Conservation (phyloP, 306 rosid species). For the Cyclanthera cordifolia region DNA sequence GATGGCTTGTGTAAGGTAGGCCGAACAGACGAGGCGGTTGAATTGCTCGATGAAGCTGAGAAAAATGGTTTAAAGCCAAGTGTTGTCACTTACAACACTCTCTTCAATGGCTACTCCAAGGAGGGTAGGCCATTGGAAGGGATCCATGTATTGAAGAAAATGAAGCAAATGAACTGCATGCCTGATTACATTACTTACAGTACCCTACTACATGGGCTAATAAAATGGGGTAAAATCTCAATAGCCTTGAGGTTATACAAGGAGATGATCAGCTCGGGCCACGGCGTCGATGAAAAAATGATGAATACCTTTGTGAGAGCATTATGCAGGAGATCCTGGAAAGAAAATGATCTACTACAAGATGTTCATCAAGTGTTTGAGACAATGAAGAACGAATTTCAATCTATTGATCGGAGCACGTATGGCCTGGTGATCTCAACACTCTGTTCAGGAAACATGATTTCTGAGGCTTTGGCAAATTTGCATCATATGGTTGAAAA, state of each 20-base stretch:
- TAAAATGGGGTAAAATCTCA: conserved; percentile 46
- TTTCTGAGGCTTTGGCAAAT: conserved; percentile 28
- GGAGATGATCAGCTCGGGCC: conserved; percentile 49
- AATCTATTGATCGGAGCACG: conserved; percentile 29
- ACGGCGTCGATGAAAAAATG: conserved; percentile 37
- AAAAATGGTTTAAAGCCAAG: conserved; percentile 42
- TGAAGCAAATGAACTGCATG: conserved; percentile 40
- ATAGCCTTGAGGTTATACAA: conserved; percentile 30
- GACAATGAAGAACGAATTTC: conserved; percentile 33
- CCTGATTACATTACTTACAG: conserved; percentile 53
- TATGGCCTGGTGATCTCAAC: conserved; percentile 35
- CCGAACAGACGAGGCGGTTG: conserved; percentile 58
- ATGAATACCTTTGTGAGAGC: conserved; percentile 46
- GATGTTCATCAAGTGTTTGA: conserved; percentile 42
- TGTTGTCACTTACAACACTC: conserved; percentile 48
- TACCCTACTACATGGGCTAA: conserved; percentile 57
- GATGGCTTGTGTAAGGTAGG: conserved; percentile 84
- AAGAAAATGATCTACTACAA: conserved; percentile 27
- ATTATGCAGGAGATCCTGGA: conserved; percentile 35
- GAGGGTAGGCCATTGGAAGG: conserved; percentile 67
- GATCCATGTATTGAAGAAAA: conserved; percentile 36
- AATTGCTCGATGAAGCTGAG: conserved; percentile 49
- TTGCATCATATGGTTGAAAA: conserved; percentile 35
- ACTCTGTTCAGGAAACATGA: conserved; percentile 26
- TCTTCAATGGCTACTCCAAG: conserved; percentile 58